Conservation (phyloP, 495 filamentous ascomycete species). For the Copromyces sp. region DNA sequence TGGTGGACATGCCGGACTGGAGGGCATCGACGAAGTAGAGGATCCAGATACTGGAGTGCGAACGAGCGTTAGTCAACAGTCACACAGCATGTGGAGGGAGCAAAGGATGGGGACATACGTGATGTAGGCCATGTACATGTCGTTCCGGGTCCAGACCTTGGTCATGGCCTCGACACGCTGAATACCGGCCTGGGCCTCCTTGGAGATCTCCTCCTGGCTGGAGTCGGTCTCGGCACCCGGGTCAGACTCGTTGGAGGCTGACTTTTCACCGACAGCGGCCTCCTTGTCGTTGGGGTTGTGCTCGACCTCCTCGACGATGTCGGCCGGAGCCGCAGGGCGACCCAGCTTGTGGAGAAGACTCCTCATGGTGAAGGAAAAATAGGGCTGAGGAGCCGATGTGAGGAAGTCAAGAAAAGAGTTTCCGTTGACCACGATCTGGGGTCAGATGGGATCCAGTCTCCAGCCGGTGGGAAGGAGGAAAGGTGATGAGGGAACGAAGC, state of each 20-base stretch:
- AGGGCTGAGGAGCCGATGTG: background rate
- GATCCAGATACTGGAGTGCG: slow-evolving; percentile 34
- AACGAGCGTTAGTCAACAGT: background rate
- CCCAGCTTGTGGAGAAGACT: slow-evolving; percentile 1
- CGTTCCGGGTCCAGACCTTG: slow-evolving; percentile 15
- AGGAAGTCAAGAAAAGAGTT: background rate
- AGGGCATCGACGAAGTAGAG: slow-evolving; percentile 43
- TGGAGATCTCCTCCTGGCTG: slow-evolving; percentile 16
- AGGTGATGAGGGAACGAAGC: background rate
- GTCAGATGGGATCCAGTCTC: background rate
- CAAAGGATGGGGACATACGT: slow-evolving; percentile 8
- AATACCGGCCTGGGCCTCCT: slow-evolving; percentile 15
- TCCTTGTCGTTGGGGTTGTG: slow-evolving; percentile 15
- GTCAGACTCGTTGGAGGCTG: background rate
- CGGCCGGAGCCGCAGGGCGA: slow-evolving; percentile 1
- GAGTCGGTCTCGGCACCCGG: slow-evolving; percentile 6
- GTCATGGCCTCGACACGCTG: slow-evolving; percentile 19
- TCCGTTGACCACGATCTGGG: background rate
- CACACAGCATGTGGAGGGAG: background rate
- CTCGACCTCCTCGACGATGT: slow-evolving; percentile 10
- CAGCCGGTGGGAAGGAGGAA: background rate
- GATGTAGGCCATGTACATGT: slow-evolving; percentile 16
- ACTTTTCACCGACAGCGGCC: background rate
- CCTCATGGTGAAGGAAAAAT: background rate
- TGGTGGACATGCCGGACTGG: slow-evolving; percentile 30